phyloP scores from a whole-genome alignment of 2,329 filamentous ascomycete species.

The Penicillium griseofulvum region DNA sequence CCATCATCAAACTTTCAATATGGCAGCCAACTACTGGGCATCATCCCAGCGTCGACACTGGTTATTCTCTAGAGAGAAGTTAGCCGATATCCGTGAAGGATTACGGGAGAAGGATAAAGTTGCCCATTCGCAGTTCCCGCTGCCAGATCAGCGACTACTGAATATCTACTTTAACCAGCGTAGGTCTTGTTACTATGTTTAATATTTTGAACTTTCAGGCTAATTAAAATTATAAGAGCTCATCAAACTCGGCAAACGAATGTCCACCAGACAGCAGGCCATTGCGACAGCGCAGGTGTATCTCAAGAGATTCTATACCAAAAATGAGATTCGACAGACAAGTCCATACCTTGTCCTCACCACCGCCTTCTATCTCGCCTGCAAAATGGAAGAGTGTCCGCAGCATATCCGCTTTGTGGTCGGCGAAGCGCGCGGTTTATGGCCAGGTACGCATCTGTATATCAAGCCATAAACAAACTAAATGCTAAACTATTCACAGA shows the following conservation, averaged over 20 bases:
- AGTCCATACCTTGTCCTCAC: conserved; percentile 91
- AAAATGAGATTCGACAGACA: conserved; percentile 84
- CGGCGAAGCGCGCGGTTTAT: conserved; percentile 78
- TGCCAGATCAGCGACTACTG: conserved; percentile 77
- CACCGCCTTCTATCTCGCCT: conserved; percentile 92
- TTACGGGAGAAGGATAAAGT: conserved; percentile 74
- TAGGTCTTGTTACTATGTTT: conserved; percentile 45
- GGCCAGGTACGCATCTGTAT: conserved; percentile 59
- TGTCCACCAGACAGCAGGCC: conserved; percentile 83
- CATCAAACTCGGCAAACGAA: conserved; percentile 75
- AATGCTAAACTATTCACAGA: conserved; percentile 47
- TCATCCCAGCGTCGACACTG: conserved; percentile 88
- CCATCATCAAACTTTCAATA: conserved; percentile 37
- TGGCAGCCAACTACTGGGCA: conserved; percentile 97
- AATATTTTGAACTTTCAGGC: neutral
- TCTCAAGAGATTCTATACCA: conserved; percentile 87
- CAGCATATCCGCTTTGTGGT: conserved; percentile 93
- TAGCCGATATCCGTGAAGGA: conserved; percentile 70
- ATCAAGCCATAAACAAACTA: neutral
- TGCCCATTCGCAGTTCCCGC: conserved; percentile 72
- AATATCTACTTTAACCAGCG: conserved; percentile 92
- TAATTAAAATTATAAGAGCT: conserved; percentile 54
- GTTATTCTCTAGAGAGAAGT: conserved; percentile 81
- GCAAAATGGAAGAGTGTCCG: conserved; percentile 96
- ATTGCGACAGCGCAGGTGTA: conserved; percentile 94